phyloP scores from a whole-genome alignment of 352 stramenopile genomes.

The Phytophthora cajani region DNA sequence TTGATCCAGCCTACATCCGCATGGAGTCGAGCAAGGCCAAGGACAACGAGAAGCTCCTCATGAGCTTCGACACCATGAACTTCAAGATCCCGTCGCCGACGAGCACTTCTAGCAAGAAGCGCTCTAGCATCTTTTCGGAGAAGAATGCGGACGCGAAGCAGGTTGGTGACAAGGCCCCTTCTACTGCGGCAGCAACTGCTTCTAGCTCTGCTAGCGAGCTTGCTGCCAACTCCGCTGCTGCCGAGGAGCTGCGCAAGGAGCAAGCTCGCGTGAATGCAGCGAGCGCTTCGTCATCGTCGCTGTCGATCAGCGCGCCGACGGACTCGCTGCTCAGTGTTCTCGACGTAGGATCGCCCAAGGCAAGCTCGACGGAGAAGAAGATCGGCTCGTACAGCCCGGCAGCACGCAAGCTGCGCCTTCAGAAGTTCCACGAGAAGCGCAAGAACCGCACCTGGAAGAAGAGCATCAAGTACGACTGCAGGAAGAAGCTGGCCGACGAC shows the following conservation, averaged over 20 bases:
- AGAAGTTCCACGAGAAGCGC: constrained; percentile 97
- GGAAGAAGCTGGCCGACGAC: constrained; percentile 97
- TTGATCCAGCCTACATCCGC: constrained; percentile 58
- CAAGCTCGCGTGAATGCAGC: constrained; percentile 29
- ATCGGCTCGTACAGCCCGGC: constrained; percentile 96
- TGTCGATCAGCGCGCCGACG: constrained; percentile 38
- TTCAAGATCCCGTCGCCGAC: constrained; percentile 85
- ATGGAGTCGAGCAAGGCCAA: constrained; percentile 50
- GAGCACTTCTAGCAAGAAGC: constrained; percentile 62
- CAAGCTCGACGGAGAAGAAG: constrained; percentile 52
- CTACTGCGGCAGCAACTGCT: not conserved
- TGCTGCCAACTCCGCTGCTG: constrained; percentile 27
- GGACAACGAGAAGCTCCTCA: constrained; percentile 83
- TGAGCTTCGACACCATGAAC: constrained; percentile 90
- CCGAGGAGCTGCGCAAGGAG: constrained; percentile 51
- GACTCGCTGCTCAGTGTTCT: constrained; percentile 58
- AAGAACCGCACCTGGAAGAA: constrained; percentile 98
- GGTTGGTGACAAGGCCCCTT: constrained; percentile 7
- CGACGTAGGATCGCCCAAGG: constrained; percentile 38
- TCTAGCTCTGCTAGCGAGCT: constrained; percentile 36
- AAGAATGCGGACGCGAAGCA: constrained; percentile 31
- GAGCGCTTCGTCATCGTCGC: constrained; percentile 24
- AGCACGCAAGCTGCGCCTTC: constrained; percentile 92
- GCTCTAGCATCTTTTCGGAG: constrained; percentile 47
- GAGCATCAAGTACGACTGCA: constrained; percentile 99